Evolutionary conservation across 306 rosid species (phyloP).

Genomic region (Rosa chinensis): DNA sequence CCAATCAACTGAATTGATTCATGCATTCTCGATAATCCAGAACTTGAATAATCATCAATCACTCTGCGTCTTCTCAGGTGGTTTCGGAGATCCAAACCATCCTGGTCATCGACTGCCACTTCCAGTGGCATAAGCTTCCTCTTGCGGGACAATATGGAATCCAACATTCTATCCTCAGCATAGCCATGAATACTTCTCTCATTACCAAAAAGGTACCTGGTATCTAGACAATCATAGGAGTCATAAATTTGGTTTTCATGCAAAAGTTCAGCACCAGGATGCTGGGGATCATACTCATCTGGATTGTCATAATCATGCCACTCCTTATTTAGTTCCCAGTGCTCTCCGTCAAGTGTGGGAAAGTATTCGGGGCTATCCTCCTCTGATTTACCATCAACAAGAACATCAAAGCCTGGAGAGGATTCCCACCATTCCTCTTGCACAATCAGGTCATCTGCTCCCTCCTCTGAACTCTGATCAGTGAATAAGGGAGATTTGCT

Average conservation of each 20-base stretch:
- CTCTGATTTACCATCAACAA: slow-evolving; percentile 60
- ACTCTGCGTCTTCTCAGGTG: slow-evolving; percentile 60
- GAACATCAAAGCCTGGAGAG: slow-evolving; percentile 87
- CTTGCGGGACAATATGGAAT: slow-evolving; percentile 51
- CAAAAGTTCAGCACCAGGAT: slow-evolving; percentile 44
- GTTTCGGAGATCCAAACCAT: slow-evolving; percentile 58
- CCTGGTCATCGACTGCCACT: slow-evolving; percentile 33
- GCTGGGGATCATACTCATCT: slow-evolving; percentile 41
- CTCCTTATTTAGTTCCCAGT: slow-evolving; percentile 38
- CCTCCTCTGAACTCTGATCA: slow-evolving; percentile 60
- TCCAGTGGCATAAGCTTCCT: slow-evolving; percentile 47
- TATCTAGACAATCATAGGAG: slow-evolving; percentile 38
- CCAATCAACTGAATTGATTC: slow-evolving; percentile 34
- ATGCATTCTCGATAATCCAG: slow-evolving; percentile 47
- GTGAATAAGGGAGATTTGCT: slow-evolving; percentile 33
- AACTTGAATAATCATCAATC: slow-evolving; percentile 26
- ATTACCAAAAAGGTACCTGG: slow-evolving; percentile 29
- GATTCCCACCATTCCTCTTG: slow-evolving; percentile 76
- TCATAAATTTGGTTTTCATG: slow-evolving; percentile 41
- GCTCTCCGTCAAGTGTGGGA: slow-evolving; percentile 40
- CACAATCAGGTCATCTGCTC: slow-evolving; percentile 40
- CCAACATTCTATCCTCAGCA: slow-evolving; percentile 42
- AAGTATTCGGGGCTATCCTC: slow-evolving; percentile 50
- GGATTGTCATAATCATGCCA: slow-evolving; percentile 47
- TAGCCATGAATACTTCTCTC: slow-evolving; percentile 32